These are phyloP conservation scores for Spizellomyces sp. DNA, from an alignment of 192 early-diverging fungal species.

Conservation along the genomic window DNA sequence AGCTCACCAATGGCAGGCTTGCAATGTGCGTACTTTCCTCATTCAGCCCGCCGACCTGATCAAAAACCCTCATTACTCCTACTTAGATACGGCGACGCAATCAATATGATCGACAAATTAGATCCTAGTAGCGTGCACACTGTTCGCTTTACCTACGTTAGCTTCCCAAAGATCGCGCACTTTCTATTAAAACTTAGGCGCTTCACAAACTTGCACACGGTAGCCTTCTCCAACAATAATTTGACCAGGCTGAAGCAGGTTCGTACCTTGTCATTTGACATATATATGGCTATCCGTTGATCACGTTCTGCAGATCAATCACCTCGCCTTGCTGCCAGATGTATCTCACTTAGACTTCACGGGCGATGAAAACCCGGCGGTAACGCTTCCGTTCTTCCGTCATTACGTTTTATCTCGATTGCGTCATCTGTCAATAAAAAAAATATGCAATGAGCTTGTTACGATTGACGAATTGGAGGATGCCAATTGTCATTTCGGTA, in stretches of 20 bases:
- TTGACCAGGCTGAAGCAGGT: slow-evolving; percentile 37
- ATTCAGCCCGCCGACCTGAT: background rate
- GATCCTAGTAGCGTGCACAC: slow-evolving; percentile 22
- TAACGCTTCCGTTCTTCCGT: slow-evolving; percentile 27
- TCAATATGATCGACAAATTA: slow-evolving; percentile 28
- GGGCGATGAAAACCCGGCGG: slow-evolving; percentile 35
- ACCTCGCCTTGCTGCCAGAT: slow-evolving; percentile 12
- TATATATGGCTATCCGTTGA: background rate
- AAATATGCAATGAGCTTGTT: slow-evolving; percentile 23
- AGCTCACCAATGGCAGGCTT: slow-evolving; percentile 12
- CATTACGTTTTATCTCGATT: slow-evolving; percentile 38
- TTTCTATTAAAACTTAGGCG: slow-evolving; percentile 23
- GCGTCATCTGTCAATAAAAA: slow-evolving; percentile 30
- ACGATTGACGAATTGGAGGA: slow-evolving; percentile 20
- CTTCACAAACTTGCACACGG: slow-evolving; percentile 19
- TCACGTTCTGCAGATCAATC: slow-evolving; percentile 27
- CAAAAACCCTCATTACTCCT: too few relatives aligned
- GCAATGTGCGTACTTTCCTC: slow-evolving; percentile 11
- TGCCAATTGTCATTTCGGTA: slow-evolving; percentile 33
- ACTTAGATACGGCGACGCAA: slow-evolving; percentile 33
- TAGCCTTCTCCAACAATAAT: slow-evolving; percentile 37
- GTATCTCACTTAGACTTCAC: slow-evolving; percentile 26
- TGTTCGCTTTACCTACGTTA: slow-evolving; percentile 26
- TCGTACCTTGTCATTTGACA: background rate
- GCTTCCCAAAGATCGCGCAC: slow-evolving; percentile 19